phyloP scores from a whole-genome alignment of 176 grass and related monocot genomes.

The Aegilops longissima region DNA sequence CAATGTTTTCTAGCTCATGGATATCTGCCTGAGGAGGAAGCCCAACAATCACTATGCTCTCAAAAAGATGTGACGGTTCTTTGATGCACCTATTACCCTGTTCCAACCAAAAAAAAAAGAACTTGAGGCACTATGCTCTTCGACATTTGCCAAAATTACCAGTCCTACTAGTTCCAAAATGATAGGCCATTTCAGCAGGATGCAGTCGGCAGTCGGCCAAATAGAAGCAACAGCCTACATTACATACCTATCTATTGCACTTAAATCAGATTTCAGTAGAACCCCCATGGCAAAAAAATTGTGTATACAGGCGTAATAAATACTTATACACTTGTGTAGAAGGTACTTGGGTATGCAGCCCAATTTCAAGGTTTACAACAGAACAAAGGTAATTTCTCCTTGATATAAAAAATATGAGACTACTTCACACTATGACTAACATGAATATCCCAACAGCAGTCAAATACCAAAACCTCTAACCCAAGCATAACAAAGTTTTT shows the following conservation, averaged over 20 bases:
- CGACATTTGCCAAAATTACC: background rate
- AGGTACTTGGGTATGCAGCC: background rate
- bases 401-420: background rate
- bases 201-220: background rate
- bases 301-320: background rate
- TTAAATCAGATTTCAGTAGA: background rate
- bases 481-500: background rate
- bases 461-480: background rate
- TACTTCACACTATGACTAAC: background rate
- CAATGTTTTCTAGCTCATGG: slow-evolving; percentile 65
- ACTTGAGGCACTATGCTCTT: background rate
- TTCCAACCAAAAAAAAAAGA: background rate
- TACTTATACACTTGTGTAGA: background rate
- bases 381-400: background rate
- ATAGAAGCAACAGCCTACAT: background rate
- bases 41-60: slow-evolving; percentile 92
- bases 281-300: background rate
- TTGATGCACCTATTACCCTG: slow-evolving; percentile 73
- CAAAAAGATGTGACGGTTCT: slow-evolving; percentile 83
- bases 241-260: background rate
- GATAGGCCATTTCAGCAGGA: slow-evolving; percentile 1
- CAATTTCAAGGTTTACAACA: background rate
- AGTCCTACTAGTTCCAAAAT: slow-evolving; percentile 1
- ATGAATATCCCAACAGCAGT: background rate
- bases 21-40: slow-evolving; percentile 85